Evolutionary conservation across 371 early-diverging fungal species (phyloP), one percentile per base, ranked within the genome.

Genomic region (Umbelopsis sp.): DNA sequence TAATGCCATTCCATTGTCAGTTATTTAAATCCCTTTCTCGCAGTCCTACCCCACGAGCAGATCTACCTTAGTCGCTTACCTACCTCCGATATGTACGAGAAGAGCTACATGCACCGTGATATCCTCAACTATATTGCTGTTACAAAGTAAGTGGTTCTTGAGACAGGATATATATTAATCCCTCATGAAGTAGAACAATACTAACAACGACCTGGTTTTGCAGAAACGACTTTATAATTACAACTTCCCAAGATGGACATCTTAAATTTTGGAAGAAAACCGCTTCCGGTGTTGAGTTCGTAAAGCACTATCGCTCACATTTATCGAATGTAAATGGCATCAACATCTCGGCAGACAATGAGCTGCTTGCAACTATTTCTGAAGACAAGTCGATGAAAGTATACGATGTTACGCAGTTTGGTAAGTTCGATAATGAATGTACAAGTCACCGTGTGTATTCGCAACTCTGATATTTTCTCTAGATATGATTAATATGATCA

Each of bases 241-340:
- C 99, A 0, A 90, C 96, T 0, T 97, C 97, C 1, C 84, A 90
- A 4, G 98, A 99, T 79, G 99, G 99, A 0, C 96, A 96, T 74
- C 87, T 99, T 20, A 99, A 99, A 77, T 98, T 98, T 71, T 99
- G 99, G 99, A 97, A 97, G 75, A 97, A 97, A 83, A 90, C 93
- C n/a, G 89, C 86, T 7, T 81, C 82, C 44, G 97, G 96, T 20
- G 92, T 98, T 63, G 98, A 97, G 77, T 99, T 99, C 83, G 97
- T 97, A 44, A 99, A 99, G 81, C 95, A 96, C 73, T 99, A 91
- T 72, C 87, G 94, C 12, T 91, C 98, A 0, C 98, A 98, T 74
- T 63, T 96, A 87, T 72, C 76, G 5, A 75, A 63, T 37, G 86
- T 92, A 44, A 72, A 76, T 9, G 89, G 91, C 12, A 82, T 91